Conservation (phyloP, 2,329 filamentous ascomycete genomes). For the Trichoderma oligosporum region DNA sequence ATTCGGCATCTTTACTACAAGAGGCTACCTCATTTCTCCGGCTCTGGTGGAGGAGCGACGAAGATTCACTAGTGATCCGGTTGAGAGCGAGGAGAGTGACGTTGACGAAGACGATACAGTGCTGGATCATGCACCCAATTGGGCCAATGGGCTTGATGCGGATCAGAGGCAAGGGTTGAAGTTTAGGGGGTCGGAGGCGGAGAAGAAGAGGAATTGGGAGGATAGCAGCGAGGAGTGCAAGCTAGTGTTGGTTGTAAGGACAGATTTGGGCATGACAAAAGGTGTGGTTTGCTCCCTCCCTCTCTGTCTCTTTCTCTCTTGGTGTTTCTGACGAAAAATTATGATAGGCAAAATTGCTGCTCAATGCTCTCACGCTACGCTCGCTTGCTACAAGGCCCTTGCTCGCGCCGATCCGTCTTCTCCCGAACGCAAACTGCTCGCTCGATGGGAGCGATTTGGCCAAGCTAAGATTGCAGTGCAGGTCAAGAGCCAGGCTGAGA, state of each 20-base stretch:
- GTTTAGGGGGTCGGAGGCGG: constrained; percentile 24
- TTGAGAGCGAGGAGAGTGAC: constrained; percentile 67
- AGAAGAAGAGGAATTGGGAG: constrained; percentile 40
- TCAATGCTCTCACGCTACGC: constrained; percentile 91
- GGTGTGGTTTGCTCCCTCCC: constrained; percentile 50
- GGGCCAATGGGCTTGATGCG: constrained; percentile 58
- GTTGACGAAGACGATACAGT: constrained; percentile 56
- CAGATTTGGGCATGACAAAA: constrained; percentile 96
- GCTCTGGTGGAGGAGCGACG: constrained; percentile 54
- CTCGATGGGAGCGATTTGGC: constrained; percentile 79
- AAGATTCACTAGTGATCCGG: constrained; percentile 54
- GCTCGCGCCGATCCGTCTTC: constrained; percentile 52
- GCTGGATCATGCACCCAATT: constrained; percentile 65
- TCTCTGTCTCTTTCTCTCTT: background rate
- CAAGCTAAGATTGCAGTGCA: constrained; percentile 95
- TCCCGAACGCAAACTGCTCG: constrained; percentile 60
- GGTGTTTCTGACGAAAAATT: background rate
- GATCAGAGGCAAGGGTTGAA: constrained; percentile 56
- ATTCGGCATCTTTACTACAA: constrained; percentile 69
- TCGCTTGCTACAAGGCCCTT: constrained; percentile 92
- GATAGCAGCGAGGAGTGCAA: constrained; percentile 77
- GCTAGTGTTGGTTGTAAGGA: constrained; percentile 85
- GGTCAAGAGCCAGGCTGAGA: constrained; percentile 78
- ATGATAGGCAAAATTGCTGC: constrained; percentile 84
- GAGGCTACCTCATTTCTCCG: constrained; percentile 57